Evolutionary conservation across 179 eudicot genomes (phyloP).

Genomic region (Corrigiola litoralis): DNA sequence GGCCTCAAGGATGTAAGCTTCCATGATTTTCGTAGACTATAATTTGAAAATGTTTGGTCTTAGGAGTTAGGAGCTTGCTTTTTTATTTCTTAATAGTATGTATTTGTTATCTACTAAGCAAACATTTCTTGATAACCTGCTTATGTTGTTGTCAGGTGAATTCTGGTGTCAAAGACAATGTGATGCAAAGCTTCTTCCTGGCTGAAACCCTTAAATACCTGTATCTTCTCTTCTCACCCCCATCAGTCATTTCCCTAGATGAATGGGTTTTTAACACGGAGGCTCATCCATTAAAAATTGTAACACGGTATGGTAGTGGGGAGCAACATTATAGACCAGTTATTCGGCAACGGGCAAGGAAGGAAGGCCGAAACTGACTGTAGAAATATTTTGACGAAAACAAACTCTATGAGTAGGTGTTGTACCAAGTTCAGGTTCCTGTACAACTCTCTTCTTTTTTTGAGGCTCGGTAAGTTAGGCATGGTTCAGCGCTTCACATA

Average conservation of each 20-base stretch:
- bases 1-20: slow-evolving; percentile 95
- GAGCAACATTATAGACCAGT: slow-evolving; percentile 33
- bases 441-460: slow-evolving; percentile 5
- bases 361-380: slow-evolving; percentile 56
- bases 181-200: slow-evolving; percentile 99
- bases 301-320: slow-evolving; percentile 36
- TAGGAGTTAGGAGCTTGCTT: not conserved
- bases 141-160: slow-evolving; percentile 57
- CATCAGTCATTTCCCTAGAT: slow-evolving; percentile 77
- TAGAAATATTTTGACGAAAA: slow-evolving; percentile 14
- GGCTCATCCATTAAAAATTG: slow-evolving; percentile 88
- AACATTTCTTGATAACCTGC: not conserved
- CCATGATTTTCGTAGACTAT: not conserved
- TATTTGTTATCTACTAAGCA: not conserved
- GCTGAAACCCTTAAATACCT: slow-evolving; percentile 96
- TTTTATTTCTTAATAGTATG: not conserved
- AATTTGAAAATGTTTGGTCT: not conserved
- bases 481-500: not conserved
- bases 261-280: slow-evolving; percentile 99
- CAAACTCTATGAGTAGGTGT: slow-evolving; percentile 11
- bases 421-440: slow-evolving; percentile 12
- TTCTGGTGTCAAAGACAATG: slow-evolving; percentile 88
- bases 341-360: slow-evolving; percentile 56
- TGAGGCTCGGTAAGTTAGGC: not conserved
- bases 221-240: slow-evolving; percentile 91